Evolutionary conservation across 176 grass and related monocot genomes (phyloP).

Genomic region (Saccharum spontaneum): DNA sequence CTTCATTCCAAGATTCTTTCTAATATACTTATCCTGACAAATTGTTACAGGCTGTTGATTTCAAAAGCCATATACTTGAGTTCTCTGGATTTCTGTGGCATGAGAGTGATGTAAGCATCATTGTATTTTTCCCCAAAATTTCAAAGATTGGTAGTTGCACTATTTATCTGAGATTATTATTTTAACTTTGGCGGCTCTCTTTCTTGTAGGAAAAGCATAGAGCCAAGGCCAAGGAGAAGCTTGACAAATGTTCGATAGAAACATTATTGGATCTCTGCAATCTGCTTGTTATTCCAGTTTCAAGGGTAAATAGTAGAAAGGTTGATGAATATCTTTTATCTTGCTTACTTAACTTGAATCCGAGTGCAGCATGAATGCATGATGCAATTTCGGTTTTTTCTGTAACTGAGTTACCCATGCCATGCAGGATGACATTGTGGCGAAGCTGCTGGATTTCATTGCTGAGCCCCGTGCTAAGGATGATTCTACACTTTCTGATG

Average conservation of each 20-base stretch:
- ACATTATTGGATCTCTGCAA: slow-evolving; percentile 69
- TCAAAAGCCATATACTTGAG: slow-evolving; percentile 57
- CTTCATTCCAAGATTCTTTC: background rate
- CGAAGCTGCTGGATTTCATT: slow-evolving; percentile 88
- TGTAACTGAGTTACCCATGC: slow-evolving; percentile 28
- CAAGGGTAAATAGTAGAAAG: slow-evolving; percentile 64
- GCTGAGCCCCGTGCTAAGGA: slow-evolving; percentile 52
- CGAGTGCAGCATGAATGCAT: background rate
- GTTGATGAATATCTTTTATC: slow-evolving; percentile 22
- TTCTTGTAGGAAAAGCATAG: slow-evolving; percentile 82
- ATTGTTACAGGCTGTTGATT: slow-evolving; percentile 59
- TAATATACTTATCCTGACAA: background rate
- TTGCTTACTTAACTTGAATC: background rate
- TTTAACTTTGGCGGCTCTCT: slow-evolving; percentile 16
- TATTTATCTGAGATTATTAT: slow-evolving; percentile 16
- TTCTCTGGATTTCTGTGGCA: slow-evolving; percentile 70
- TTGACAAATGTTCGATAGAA: slow-evolving; percentile 81
- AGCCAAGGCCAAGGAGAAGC: slow-evolving; percentile 88
- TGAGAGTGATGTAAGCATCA: slow-evolving; percentile 61
- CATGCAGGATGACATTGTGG: slow-evolving; percentile 78
- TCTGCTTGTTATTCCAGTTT: slow-evolving; percentile 70
- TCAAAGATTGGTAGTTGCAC: background rate
- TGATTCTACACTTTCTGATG: slow-evolving; percentile 47
- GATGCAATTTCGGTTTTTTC: slow-evolving; percentile 14
- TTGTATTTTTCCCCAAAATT: background rate